Base-by-base conservation (phyloP, 805 yeast genomes). In the Yamadazyma takamatsuzukensis region DNA sequence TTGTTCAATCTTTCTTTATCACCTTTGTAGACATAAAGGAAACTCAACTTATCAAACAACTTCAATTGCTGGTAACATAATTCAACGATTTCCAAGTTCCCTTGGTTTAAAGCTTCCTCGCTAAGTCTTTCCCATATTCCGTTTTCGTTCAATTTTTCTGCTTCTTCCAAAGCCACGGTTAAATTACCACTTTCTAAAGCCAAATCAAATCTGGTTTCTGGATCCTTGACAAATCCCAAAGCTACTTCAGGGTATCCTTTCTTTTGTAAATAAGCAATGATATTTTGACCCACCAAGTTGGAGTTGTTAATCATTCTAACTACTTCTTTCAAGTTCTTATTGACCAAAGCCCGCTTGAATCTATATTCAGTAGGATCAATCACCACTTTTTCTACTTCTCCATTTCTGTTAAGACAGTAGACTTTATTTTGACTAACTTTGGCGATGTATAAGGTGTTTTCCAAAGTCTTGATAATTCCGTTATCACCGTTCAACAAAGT, bases 241-340 rank as follows among this genome's bases (percentile, higher is more conserved):
- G 99, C 98, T 59, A 93, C 80, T 62, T 93, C 99, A 17, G 98
- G 97, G 56, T 83, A 90, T 2, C 98, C 99, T 54, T 86, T 78
- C 67, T 89, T 83, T 59, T 93, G 95, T 51, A 93, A 72, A 58
- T 90, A 93, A 4, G 94, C 93, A 56, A 93, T 89, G 54, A 93
- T 93, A 57, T 89, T 87, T 67, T 94, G 97, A 44, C 99, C 99
- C 32, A 93, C 98, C 53, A 93, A 72, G 51, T 85, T 88, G 15
- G 97, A 89, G 37, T 74, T 78, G 53, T 78, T 80, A 59, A 93
- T 93, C 46, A 93, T 78, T 46, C 96, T 76, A 45, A 89, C 72
- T 13, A 93, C 97, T 62, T 93, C 98, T 45, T 77, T 78, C 66
- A 87, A 90, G 59, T 93, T 87, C 56, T 81, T 83, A 66, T 82